Evolutionary conservation across 2,329 filamentous ascomycete genomes (phyloP).

Genomic region (Sporothrix pallida): DNA sequence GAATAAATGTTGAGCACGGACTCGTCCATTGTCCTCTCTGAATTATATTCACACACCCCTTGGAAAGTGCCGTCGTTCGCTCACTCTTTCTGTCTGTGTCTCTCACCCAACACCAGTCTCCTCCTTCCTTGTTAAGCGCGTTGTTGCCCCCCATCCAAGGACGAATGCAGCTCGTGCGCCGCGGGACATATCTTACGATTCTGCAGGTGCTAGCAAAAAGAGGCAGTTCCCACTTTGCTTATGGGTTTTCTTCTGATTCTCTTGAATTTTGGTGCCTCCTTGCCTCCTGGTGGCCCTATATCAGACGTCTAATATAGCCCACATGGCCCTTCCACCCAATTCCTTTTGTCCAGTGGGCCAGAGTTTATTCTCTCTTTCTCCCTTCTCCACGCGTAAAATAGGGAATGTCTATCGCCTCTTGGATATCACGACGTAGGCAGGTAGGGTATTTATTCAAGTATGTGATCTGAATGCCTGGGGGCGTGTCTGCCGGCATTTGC

Average conservation of each 20-base stretch:
- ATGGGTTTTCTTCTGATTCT: neutral
- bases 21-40: neutral
- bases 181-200: slow-evolving; percentile 12
- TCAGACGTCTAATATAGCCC: slow-evolving; percentile 13
- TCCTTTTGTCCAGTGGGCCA: neutral
- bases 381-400: slow-evolving; percentile 13
- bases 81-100: neutral
- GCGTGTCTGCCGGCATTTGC: slow-evolving; percentile 1
- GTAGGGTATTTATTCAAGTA: no score
- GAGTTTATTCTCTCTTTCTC: neutral
- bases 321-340: neutral
- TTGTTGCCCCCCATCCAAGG: neutral
- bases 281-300: neutral
- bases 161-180: slow-evolving; percentile 23
- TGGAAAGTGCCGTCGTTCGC: neutral
- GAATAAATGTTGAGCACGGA: neutral
- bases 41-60: neutral
- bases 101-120: neutral
- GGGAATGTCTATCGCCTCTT: neutral
- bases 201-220: slow-evolving; percentile 7
- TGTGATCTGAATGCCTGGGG: no score
- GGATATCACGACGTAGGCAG: no score
- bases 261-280: no score
- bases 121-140: neutral
- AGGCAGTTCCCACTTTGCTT: neutral